These are phyloP conservation scores for Tuber indicum DNA, from an alignment of 495 filamentous ascomycete species.

Conservation along the genomic window DNA sequence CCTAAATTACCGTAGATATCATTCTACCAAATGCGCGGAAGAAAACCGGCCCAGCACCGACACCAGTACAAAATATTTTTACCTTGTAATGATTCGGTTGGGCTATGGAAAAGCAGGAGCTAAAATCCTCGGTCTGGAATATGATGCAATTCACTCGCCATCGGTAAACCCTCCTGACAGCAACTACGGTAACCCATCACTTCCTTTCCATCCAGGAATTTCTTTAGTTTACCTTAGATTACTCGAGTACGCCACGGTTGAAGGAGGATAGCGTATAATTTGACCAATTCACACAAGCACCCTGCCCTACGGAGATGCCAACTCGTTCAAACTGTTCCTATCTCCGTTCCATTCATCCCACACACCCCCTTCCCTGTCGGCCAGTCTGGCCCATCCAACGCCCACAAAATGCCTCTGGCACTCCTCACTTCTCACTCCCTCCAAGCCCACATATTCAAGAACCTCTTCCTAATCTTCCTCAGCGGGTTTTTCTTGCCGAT, in stretches of 20 bases:
- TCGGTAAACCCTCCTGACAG: background rate
- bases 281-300: background rate
- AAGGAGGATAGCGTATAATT: background rate
- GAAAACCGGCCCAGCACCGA: no score
- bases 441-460: constrained; percentile 46
- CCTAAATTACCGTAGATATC: no score
- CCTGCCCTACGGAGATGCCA: background rate
- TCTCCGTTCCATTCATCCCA: background rate
- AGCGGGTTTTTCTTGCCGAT: constrained; percentile 52
- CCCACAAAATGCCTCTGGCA: background rate
- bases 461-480: constrained; percentile 49
- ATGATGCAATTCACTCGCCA: background rate
- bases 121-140: background rate
- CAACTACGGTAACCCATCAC: background rate
- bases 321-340: background rate
- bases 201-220: no score
- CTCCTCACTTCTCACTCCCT: background rate
- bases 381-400: background rate
- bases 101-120: background rate
- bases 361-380: background rate
- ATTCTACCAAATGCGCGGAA: no score
- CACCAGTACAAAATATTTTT: no score
- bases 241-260: background rate
- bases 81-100: no score
- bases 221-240: no score